These are phyloP conservation scores for Micromonas commoda DNA, from an alignment of 139 green algal species.

Conservation along the genomic window DNA sequence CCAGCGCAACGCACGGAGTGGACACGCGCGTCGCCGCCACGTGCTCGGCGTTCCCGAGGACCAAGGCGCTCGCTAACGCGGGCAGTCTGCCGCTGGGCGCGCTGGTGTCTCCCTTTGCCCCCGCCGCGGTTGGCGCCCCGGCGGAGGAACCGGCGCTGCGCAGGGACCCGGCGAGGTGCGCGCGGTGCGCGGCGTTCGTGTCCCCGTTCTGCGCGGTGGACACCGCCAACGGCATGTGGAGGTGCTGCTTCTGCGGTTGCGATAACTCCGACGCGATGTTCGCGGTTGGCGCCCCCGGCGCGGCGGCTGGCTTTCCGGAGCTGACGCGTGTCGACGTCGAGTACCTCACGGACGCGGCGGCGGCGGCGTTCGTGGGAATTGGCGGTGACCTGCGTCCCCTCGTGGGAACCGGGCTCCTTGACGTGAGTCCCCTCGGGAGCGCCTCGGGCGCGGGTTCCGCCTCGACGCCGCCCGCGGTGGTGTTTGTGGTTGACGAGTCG, in stretches of 20 bases:
- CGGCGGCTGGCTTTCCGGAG: not conserved
- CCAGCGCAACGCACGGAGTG: too few relatives aligned
- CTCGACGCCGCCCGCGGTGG: not conserved
- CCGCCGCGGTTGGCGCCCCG: not conserved
- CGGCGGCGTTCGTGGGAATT: too few relatives aligned
- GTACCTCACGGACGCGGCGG: not conserved
- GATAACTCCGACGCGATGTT: not conserved
- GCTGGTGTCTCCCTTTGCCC: not conserved
- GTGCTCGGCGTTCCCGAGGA: not conserved
- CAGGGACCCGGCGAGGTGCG: not conserved
- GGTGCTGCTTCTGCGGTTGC: conserved; percentile 2
- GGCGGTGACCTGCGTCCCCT: too few relatives aligned
- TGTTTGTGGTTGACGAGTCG: conserved; percentile 17
- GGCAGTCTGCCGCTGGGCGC: not conserved
- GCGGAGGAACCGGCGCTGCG: not conserved
- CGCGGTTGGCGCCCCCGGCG: too few relatives aligned
- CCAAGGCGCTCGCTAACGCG: not conserved
- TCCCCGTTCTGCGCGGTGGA: not conserved
- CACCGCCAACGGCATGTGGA: not conserved
- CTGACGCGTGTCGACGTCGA: not conserved
- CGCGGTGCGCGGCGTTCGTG: not conserved
- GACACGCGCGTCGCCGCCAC: too few relatives aligned
- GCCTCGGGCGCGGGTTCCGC: too few relatives aligned
- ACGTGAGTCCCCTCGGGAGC: too few relatives aligned
- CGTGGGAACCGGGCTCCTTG: too few relatives aligned